Evolutionary conservation across 129 eudicot genomes (phyloP), one percentile per base, ranked within the genome.

Genomic region (Artemisia argyi): DNA sequence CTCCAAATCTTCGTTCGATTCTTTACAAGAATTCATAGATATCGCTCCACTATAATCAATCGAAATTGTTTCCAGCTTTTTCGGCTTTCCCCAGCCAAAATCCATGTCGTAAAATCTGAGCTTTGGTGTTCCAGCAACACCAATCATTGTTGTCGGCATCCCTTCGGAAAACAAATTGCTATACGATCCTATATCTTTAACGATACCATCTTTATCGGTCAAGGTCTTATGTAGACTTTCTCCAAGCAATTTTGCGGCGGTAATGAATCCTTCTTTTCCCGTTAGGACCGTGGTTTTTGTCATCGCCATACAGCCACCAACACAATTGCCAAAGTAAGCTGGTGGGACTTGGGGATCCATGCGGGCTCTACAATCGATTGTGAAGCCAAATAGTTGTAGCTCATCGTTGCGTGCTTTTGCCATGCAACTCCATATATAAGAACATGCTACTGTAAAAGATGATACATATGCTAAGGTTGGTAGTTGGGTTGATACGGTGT

Each of bases 391-490:
- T 16, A 65, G 32, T 65, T 74, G 71, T 26, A 53, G 24, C 5
- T 63, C 56, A 6, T 52, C 71, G 3, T 52, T 66, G 28, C 54
- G 76, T 7, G 68, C 13, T 47, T 70, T 71, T 12, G 66, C 81
- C 1, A 83, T 47, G n/a, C 84, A 79, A 26, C 69, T 71, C 87
- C 87, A 83, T 1, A 71, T 51, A 74, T 74, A 61, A 16, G 75
- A 81, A 57, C 81, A 78, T 2, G 68, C 75, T 2, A 72, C 71
- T 8, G 81, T 70, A 53, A 83, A 83, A 20, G 84, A 63, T 24
- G 87, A 79, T 4, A 67, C 65, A 35, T 74, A 78, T 15, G 60
- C 39, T 58, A 66, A 61, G 3, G 30, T 46, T 46, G 70, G 70
- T n/a, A 44, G 11, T 11, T 11, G 7, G 26, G 30, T 46, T 19